Conservation (phyloP, 495 filamentous ascomycete species). For the Aspergillus panamensis region DNA sequence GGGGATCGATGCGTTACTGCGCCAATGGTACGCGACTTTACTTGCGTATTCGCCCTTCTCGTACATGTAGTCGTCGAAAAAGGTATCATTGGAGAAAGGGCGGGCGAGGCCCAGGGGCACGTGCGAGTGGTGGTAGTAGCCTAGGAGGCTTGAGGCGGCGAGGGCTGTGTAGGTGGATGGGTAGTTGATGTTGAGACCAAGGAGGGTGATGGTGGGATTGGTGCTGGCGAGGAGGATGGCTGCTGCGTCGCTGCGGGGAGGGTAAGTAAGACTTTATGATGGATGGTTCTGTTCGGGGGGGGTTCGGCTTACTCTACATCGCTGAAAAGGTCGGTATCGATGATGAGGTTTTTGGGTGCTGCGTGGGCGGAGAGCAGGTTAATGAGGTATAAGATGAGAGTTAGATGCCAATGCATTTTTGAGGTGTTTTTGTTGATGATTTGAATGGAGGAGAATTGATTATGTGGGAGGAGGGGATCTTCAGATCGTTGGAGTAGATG, state of each 20-base stretch:
- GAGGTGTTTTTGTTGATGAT: too few species aligned
- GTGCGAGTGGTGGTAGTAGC: slow-evolving; percentile 36
- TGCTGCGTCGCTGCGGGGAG: not conserved
- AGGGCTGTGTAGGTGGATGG: slow-evolving; percentile 41
- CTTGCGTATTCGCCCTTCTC: slow-evolving; percentile 29
- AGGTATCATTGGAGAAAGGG: slow-evolving; percentile 39
- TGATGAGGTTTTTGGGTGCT: not conserved
- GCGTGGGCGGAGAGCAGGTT: not conserved
- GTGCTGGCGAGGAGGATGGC: slow-evolving; percentile 11
- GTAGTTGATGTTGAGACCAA: slow-evolving; percentile 44
- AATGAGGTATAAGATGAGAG: not conserved
- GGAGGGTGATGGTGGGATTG: slow-evolving; percentile 20
- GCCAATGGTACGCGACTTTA: slow-evolving; percentile 42
- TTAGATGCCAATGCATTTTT: not conserved
- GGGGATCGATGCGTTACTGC: slow-evolving; percentile 25
- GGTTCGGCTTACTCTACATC: slow-evolving; percentile 13
- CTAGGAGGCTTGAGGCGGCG: slow-evolving; percentile 38
- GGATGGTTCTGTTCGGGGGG: too few species aligned
- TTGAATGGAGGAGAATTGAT: too few species aligned
- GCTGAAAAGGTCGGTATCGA: slow-evolving; percentile 13
- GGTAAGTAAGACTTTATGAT: not conserved
- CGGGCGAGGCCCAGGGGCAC: slow-evolving; percentile 38
- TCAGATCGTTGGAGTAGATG: too few species aligned
- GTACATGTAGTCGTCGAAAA: slow-evolving; percentile 38
- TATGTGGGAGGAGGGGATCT: too few species aligned